Conservation (phyloP, 805 yeast species). For the Saccharomycopsis oosterbeekiorum region DNA sequence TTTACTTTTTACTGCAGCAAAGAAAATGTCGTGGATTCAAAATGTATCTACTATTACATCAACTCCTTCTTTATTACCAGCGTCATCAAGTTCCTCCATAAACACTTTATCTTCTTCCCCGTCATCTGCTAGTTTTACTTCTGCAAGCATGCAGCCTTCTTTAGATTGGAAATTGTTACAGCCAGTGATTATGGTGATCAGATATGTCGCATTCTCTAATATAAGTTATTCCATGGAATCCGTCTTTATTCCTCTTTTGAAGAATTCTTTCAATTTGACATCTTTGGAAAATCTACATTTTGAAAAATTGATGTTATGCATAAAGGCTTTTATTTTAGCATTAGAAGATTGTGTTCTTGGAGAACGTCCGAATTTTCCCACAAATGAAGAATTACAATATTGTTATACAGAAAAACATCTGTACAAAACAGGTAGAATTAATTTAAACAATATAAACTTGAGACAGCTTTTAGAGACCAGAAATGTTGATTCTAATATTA, state of each 20-base stretch:
- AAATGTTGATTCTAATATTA: conserved; percentile 14
- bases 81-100: background rate
- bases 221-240: conserved; percentile 74
- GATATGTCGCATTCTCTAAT: conserved; percentile 71
- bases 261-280: conserved; percentile 42
- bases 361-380: conserved; percentile 67
- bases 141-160: background rate
- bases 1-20: conserved; percentile 31
- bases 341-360: conserved; percentile 49
- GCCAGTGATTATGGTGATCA: conserved; percentile 62
- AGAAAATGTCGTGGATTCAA: conserved; percentile 69
- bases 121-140: background rate
- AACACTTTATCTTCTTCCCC: background rate
- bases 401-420: background rate
- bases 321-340: conserved; percentile 63
- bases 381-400: conserved; percentile 28
- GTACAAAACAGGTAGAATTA: conserved; percentile 18
- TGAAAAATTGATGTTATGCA: conserved; percentile 61
- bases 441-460: conserved; percentile 12
- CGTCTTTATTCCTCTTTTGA: conserved; percentile 60
- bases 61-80: background rate
- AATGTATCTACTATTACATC: conserved; percentile 22
- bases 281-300: conserved; percentile 53
- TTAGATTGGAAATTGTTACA: conserved; percentile 47
- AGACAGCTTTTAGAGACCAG: conserved; percentile 8